Evolutionary conservation across 192 early-diverging fungal species (phyloP).

Genomic region (Mortierella hygrophila): DNA sequence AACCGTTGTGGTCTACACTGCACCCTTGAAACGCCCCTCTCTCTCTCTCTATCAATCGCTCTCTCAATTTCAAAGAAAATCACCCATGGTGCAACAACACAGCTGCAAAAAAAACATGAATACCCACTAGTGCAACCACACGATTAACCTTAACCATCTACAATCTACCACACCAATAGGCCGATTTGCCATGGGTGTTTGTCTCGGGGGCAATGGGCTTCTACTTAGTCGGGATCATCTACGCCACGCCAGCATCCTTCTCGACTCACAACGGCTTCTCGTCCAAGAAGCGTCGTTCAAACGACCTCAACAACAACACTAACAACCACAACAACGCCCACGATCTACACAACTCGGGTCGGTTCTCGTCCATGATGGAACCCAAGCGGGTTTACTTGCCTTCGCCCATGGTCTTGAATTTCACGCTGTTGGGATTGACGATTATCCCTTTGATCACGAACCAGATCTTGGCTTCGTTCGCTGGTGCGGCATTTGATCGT

Average conservation of each 20-base stretch:
- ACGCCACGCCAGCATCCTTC: conserved; percentile 50
- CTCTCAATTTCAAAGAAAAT: neutral
- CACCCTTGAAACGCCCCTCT: neutral
- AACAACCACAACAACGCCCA: conserved; percentile 7
- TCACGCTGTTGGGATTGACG: conserved; percentile 38
- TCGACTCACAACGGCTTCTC: conserved; percentile 53
- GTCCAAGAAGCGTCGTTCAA: conserved; percentile 31
- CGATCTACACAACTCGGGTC: conserved; percentile 23
- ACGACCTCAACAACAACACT: neutral
- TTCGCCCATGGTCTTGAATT: conserved; percentile 46
- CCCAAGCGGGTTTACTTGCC: conserved; percentile 51
- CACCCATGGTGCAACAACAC: neutral
- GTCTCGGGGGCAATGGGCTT: conserved; percentile 54
- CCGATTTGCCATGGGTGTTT: conserved; percentile 53
- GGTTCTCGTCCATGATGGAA: conserved; percentile 55
- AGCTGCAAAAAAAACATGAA: neutral
- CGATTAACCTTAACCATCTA: neutral
- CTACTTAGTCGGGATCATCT: conserved; percentile 56
- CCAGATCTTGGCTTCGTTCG: conserved; percentile 53
- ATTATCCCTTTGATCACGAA: conserved; percentile 39
- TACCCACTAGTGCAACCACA: no score
- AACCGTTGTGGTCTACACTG: neutral
- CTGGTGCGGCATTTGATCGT: conserved; percentile 34
- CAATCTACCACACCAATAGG: conserved; percentile 3
- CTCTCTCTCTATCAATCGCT: neutral